These are phyloP conservation scores for Chaetomium fimeti DNA, from an alignment of 495 filamentous ascomycete genomes.

Conservation along the genomic window DNA sequence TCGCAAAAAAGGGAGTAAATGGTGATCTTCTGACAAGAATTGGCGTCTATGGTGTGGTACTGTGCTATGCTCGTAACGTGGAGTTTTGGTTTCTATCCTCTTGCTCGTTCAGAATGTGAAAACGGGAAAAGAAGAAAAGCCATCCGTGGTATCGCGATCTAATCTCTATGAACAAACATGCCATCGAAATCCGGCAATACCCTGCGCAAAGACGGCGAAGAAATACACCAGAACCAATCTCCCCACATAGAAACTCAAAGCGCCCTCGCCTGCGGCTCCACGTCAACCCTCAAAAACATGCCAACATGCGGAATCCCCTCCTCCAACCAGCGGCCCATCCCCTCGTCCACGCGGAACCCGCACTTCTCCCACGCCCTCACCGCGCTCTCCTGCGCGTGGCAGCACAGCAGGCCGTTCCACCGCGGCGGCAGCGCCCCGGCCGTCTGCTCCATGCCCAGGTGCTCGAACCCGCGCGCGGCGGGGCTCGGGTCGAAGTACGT, in stretches of 20 bases:
- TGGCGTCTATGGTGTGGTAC: conserved; percentile 5
- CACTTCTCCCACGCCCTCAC: conserved; percentile 58
- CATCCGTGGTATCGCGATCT: conserved; percentile 14
- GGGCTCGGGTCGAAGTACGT: conserved; percentile 50
- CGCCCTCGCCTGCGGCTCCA: conserved; percentile 12
- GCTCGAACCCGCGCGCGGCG: conserved; percentile 44
- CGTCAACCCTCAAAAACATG: conserved; percentile 58
- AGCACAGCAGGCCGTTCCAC: conserved; percentile 69
- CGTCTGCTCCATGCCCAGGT: conserved; percentile 31
- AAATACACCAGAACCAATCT: neutral
- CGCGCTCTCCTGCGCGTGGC: conserved; percentile 69
- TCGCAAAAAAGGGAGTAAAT: conserved; percentile 32
- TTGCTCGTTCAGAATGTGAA: neutral
- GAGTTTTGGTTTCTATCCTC: conserved; percentile 15
- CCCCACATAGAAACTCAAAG: neutral
- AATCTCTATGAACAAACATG: neutral
- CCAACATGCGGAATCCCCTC: conserved; percentile 83
- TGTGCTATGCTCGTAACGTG: conserved; percentile 20
- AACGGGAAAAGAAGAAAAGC: neutral
- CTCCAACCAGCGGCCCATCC: conserved; percentile 75
- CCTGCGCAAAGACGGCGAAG: neutral
- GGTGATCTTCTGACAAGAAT: conserved; percentile 28
- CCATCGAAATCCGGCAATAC: neutral
- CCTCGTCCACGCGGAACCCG: conserved; percentile 69
- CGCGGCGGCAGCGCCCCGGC: conserved; percentile 36